Evolutionary conservation across 2,329 filamentous ascomycete genomes (phyloP).

Genomic region (Aspergillus ochraceus): DNA sequence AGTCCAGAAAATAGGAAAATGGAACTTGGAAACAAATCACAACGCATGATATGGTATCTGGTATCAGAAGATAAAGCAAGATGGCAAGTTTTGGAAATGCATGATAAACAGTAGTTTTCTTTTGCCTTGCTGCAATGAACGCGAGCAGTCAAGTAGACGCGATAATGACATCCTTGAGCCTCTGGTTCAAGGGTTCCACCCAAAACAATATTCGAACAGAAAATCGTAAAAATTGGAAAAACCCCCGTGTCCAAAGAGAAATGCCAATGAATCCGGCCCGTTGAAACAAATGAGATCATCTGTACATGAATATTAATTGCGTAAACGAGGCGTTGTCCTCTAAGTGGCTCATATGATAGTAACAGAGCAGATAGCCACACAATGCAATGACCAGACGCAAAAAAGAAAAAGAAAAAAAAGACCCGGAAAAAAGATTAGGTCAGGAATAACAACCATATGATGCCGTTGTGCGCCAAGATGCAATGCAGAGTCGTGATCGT

Average conservation of each 20-base stretch:
- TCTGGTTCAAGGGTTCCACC: constrained; percentile 12
- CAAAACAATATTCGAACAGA: constrained; percentile 9
- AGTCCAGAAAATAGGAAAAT: constrained; percentile 1
- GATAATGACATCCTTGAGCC: constrained; percentile 17
- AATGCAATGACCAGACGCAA: constrained; percentile 27
- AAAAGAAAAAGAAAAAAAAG: constrained; percentile 24
- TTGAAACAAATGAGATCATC: constrained; percentile 22
- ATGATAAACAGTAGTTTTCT: constrained; percentile 18
- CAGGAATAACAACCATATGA: constrained; percentile 25
- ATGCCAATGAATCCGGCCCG: constrained; percentile 17
- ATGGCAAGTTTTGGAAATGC: constrained; percentile 3
- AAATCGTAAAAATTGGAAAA: constrained; percentile 11
- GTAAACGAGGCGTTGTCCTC: constrained; percentile 17
- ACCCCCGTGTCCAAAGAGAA: constrained; percentile 21
- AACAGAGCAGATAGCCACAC: constrained; percentile 30
- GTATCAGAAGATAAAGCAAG: constrained; percentile 23
- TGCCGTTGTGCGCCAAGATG: constrained; percentile 37
- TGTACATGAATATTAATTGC: constrained; percentile 36
- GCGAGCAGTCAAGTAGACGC: constrained; percentile 15
- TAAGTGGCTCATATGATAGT: constrained; percentile 23
- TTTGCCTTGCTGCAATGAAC: constrained; percentile 9
- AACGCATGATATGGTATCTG: constrained; percentile 28
- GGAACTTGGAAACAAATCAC: constrained; percentile 13
- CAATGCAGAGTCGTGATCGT: constrained; percentile 41
- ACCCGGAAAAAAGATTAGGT: constrained; percentile 21